A percentile compares a stretch with the other conserved stretches of the same genome.
Evolutionary conservation across 2,329 filamentous ascomycete genomes (phyloP).

Genomic region (Ophiostoma piceae): DNA sequence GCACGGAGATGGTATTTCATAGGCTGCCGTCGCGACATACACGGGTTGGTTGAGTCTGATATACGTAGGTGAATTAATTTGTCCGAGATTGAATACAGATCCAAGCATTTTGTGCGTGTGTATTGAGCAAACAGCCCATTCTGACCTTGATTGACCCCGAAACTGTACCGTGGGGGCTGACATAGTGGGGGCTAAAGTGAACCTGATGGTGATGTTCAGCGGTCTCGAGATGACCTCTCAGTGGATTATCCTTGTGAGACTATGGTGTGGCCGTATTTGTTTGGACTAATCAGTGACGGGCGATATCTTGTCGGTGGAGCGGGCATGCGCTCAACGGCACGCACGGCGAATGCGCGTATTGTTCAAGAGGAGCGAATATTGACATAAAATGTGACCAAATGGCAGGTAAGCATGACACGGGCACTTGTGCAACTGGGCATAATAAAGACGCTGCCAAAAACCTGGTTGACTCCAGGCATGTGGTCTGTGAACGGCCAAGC

Average conservation of each 20-base stretch:
- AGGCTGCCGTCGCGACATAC: neutral
- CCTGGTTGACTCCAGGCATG: neutral
- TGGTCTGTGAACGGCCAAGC: neutral
- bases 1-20: neutral
- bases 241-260: neutral
- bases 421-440: neutral
- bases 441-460: neutral
- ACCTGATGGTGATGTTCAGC: neutral
- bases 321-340: neutral
- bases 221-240: neutral
- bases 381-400: neutral
- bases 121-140: neutral
- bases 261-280: neutral
- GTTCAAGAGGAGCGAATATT: neutral
- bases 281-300: neutral
- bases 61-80: neutral
- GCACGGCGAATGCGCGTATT: neutral
- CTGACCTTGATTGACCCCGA: neutral
- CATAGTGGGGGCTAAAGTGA: neutral
- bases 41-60: neutral
- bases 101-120: neutral
- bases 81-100: neutral
- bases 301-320: neutral
- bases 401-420: neutral
- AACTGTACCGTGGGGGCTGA: neutral